Percentiles rank a stretch among this genome's conserved stretches.
phyloP scores from a whole-genome alignment of 139 green algal genomes.

The Tetraselmis striata region DNA sequence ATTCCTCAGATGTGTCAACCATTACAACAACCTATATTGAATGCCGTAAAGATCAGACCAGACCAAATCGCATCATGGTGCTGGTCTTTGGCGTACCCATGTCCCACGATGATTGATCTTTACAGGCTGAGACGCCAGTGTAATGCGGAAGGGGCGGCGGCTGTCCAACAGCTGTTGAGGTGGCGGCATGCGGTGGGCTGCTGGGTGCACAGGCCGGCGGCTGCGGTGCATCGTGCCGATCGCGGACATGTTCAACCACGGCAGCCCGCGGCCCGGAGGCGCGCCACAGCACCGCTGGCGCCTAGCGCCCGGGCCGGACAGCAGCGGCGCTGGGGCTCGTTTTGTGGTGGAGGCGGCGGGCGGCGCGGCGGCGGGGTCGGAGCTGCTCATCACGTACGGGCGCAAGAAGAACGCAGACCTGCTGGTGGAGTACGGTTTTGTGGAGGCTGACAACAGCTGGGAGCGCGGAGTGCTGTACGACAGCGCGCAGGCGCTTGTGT shows the following conservation, averaged over 20 bases:
- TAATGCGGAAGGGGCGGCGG: too few relatives aligned
- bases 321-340: not conserved
- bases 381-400: not conserved
- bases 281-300: too few relatives aligned
- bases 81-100: too few relatives aligned
- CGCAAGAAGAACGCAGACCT: not conserved
- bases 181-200: too few relatives aligned
- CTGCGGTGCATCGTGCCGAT: not conserved
- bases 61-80: too few relatives aligned
- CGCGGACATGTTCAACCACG: not conserved
- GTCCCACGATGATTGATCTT: too few relatives aligned
- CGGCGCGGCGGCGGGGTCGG: not conserved
- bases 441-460: not conserved
- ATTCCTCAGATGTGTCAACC: too few relatives aligned
- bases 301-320: too few relatives aligned
- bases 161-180: too few relatives aligned
- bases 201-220: not conserved
- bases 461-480: not conserved
- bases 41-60: too few relatives aligned
- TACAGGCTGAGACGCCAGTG: too few relatives aligned
- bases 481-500: not conserved
- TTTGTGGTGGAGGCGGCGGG: not conserved
- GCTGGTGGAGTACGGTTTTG: constrained; percentile 4
- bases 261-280: not conserved
- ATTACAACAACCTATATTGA: too few relatives aligned